Percentiles rank a stretch among this genome's conserved stretches.
Evolutionary conservation across 805 yeast genomes (phyloP).

Genomic region (Yarrowia porcina): DNA sequence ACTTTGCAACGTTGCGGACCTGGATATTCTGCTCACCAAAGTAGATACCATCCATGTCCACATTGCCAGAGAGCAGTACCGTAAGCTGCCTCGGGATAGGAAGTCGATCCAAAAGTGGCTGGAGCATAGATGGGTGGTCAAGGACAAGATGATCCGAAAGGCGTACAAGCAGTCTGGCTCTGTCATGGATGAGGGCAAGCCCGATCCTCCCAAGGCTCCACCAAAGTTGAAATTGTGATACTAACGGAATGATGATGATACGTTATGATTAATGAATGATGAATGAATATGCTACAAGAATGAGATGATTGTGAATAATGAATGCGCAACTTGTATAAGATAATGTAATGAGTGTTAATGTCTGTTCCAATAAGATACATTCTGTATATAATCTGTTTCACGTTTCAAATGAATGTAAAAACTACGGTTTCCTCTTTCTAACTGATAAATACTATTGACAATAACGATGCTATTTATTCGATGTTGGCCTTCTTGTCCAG

Average conservation of each 20-base stretch:
- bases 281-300: background rate
- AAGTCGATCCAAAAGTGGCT: slow-evolving; percentile 56
- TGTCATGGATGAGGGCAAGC: slow-evolving; percentile 32
- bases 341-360: no score
- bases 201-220: background rate
- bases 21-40: slow-evolving; percentile 24
- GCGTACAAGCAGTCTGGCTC: slow-evolving; percentile 37
- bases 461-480: background rate
- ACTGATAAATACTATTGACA: slow-evolving; percentile 4
- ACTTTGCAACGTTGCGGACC: slow-evolving; percentile 26
- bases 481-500: slow-evolving; percentile 48
- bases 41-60: slow-evolving; percentile 30
- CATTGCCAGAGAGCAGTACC: slow-evolving; percentile 25
- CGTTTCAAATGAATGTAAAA: no score
- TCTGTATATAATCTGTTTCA: no score
- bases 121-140: slow-evolving; percentile 67
- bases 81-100: slow-evolving; percentile 30
- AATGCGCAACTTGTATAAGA: no score
- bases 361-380: no score
- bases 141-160: slow-evolving; percentile 45
- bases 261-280: background rate
- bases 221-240: background rate
- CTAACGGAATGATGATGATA: background rate
- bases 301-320: background rate
- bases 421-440: no score